Evolutionary conservation across 495 filamentous ascomycete genomes (phyloP), one percentile per base, ranked within the genome.

Genomic region (Rostrohypoxylon terebratum): DNA sequence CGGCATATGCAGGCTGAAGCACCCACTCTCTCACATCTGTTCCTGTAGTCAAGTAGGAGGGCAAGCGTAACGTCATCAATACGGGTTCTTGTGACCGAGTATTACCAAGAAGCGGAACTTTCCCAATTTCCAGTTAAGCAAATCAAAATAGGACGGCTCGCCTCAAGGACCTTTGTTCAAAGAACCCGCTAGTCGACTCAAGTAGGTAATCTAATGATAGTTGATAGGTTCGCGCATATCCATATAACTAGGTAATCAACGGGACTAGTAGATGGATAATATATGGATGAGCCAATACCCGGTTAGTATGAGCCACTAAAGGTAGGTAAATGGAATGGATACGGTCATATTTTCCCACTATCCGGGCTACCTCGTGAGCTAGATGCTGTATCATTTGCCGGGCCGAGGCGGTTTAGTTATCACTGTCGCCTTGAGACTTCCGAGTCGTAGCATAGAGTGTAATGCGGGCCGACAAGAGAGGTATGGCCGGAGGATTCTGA

Each of bases 391-490:
- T 48, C 18, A 61, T 45, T 28, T 23, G 44, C 65, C 70, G 70
- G 70, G 31, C 70, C 65, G 70, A 68, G 65, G 59, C 11, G 14
- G 20, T 44, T 63, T 7, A 38, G 6, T 42, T 48, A 3, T 62
- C 18, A n/a, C 57, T 5, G n/a, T 25, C 7, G 13, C 40, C 33
- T 44, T 65, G 16, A n/a, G 34, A 38, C 16, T 40, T 14, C 31
- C 48, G 57, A 51, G 33, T 45, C 7, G n/a, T 53, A 50, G 59
- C 63, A 67, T 58, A 58, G 63, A 54, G 16, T 36, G 58, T 63
- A 50, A 31, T 60, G 45, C 69, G 69, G 69, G 63, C 69, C 69
- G 69, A 72, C 57, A 18, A 59, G 16, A 23, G 20, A 51, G 18
- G 38, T 42, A 28, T 20, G 38, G 51, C 13, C 69, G 69, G 51